Conservation (phyloP, 2,329 filamentous ascomycete genomes). For the Aspergillus glaucus region DNA sequence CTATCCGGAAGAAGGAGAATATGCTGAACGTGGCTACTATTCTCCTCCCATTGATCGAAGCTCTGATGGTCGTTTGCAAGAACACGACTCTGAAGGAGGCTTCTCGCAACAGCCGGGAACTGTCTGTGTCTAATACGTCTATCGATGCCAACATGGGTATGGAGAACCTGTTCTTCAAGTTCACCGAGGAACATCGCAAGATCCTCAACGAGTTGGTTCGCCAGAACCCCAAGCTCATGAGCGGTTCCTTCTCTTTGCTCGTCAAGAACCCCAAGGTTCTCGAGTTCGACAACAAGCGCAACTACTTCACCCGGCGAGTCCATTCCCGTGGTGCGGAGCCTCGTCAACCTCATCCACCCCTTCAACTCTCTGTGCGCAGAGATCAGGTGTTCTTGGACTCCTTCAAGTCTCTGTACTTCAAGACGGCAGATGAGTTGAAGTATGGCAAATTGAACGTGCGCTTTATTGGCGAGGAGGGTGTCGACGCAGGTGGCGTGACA, state of each 20-base stretch:
- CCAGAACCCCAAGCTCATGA: constrained; percentile 97
- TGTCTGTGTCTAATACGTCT: constrained; percentile 66
- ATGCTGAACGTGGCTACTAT: constrained; percentile 98
- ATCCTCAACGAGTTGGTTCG: constrained; percentile 97
- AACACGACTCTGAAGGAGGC: constrained; percentile 78
- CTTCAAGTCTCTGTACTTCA: constrained; percentile 97
- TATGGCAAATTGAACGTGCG: constrained; percentile 97
- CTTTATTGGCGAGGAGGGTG: constrained; percentile 95
- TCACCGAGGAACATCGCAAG: constrained; percentile 95
- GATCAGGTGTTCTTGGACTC: constrained; percentile 97
- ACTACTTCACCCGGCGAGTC: constrained; percentile 93
- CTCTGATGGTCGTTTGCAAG: constrained; percentile 98
- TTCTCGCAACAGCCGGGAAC: constrained; percentile 55
- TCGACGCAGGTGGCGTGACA: constrained; percentile 94
- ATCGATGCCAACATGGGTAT: constrained; percentile 66
- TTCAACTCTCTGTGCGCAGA: constrained; percentile 84
- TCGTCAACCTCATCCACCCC: constrained; percentile 65
- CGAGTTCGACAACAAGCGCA: constrained; percentile 99
- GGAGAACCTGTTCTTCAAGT: constrained; percentile 89
- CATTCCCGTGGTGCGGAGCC: constrained; percentile 67
- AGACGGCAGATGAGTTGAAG: constrained; percentile 94
- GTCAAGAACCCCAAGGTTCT: constrained; percentile 98
- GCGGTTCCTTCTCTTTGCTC: constrained; percentile 87
- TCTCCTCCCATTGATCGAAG: constrained; percentile 86
- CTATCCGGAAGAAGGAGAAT: constrained; percentile 85